Evolutionary conservation across 768 basidiomycete species (phyloP).

Genomic region (Lanmaoa pseudosensibilis): DNA sequence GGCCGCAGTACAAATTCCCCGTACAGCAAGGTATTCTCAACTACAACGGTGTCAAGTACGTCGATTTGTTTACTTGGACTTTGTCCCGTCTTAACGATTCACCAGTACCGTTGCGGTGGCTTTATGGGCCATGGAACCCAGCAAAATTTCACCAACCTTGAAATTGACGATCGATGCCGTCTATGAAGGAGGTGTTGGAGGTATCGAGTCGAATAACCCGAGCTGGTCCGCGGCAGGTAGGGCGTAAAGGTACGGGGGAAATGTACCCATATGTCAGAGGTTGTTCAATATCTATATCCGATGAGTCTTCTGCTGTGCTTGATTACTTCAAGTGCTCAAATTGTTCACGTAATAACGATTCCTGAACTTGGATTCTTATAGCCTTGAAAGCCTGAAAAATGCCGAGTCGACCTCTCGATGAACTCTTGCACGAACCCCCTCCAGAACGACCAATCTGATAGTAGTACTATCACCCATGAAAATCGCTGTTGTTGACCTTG

Average conservation of each 20-base stretch:
- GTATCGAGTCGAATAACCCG: conserved; percentile 58
- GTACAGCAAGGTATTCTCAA: conserved; percentile 80
- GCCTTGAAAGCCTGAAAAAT: not conserved
- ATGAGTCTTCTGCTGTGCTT: not conserved
- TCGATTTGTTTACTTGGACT: not conserved
- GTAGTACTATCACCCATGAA: conserved; percentile 24
- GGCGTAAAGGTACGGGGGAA: conserved; percentile 1
- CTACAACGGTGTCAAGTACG: conserved; percentile 68
- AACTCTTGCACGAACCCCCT: not conserved
- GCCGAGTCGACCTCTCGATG: not conserved
- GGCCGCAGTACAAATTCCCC: conserved; percentile 79
- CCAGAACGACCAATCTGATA: not conserved
- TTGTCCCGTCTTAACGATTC: conserved; percentile 2
- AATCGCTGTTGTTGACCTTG: conserved; percentile 74
- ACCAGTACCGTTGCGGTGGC: conserved; percentile 59
- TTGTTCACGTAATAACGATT: not conserved
- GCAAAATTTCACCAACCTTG: conserved; percentile 50
- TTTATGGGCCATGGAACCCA: conserved; percentile 64
- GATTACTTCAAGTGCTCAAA: not conserved
- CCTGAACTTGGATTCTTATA: not conserved
- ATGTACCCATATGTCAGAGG: not conserved
- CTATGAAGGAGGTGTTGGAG: conserved; percentile 67
- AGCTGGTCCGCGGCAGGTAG: conserved; percentile 43
- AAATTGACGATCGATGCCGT: conserved; percentile 54
- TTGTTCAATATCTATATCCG: not conserved